These are phyloP conservation scores for Crithidia fasciculata DNA, from an alignment of 208 protist genomes.

Conservation along the genomic window DNA sequence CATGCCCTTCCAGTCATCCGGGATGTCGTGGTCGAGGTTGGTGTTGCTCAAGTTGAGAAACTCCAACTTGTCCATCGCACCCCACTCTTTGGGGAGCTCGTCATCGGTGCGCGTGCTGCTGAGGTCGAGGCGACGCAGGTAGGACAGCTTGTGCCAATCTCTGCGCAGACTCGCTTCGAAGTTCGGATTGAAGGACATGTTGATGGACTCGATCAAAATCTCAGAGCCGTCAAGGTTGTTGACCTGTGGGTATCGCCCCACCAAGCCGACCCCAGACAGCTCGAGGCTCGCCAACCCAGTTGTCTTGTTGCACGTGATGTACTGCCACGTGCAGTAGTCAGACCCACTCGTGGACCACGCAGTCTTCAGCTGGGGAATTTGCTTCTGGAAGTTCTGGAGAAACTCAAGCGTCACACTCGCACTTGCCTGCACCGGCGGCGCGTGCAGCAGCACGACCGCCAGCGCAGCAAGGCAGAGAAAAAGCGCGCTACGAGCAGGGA, in stretches of 20 bases:
- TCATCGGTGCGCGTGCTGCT: constrained; percentile 9
- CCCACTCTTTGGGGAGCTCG: constrained; percentile 10
- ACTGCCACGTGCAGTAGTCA: background rate
- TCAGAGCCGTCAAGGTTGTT: background rate
- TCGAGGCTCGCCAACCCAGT: background rate
- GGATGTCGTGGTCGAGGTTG: background rate
- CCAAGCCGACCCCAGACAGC: background rate
- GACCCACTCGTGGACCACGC: background rate
- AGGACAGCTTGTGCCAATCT: constrained; percentile 1
- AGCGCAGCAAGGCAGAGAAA: background rate
- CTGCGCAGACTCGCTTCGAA: background rate
- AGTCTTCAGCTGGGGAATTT: background rate
- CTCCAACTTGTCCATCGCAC: constrained; percentile 4
- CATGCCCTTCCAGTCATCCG: constrained; percentile 14
- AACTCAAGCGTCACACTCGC: background rate
- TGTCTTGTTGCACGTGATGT: background rate
- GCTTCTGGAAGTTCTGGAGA: background rate
- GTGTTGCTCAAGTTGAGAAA: constrained; percentile 22
- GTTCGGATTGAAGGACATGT: constrained; percentile 5
- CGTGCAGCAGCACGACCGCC: background rate
- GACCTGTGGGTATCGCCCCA: background rate
- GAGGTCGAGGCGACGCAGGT: background rate
- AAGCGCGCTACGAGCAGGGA: background rate
- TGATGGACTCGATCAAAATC: constrained; percentile 10
- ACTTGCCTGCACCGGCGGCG: background rate